Conservation (phyloP, 2,329 filamentous ascomycete genomes). For the Nemania sp. region DNA sequence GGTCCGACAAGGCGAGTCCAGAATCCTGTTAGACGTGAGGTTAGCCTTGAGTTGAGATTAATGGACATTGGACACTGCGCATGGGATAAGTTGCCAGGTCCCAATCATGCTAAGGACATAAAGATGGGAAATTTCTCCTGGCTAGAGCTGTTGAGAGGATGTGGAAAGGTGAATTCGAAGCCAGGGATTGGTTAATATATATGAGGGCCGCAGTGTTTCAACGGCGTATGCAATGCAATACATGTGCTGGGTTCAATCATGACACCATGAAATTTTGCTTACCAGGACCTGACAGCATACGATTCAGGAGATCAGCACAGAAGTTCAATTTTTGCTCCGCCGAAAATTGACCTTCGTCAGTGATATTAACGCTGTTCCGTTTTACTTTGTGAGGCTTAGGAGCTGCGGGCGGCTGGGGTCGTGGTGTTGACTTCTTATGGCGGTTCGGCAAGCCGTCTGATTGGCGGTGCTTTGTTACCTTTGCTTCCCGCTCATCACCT, state of each 20-base stretch:
- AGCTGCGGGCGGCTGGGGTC: constrained; percentile 39
- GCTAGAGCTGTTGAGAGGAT: background rate
- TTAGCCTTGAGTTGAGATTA: constrained; percentile 1
- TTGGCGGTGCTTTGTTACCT: constrained; percentile 46
- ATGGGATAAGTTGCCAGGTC: background rate
- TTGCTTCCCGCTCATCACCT: constrained; percentile 46
- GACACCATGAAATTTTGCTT: constrained; percentile 32
- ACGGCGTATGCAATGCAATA: too few species aligned
- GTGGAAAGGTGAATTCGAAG: background rate
- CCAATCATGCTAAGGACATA: too few species aligned
- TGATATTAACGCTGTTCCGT: constrained; percentile 35
- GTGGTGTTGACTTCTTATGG: constrained; percentile 37
- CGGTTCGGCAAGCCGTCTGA: constrained; percentile 41
- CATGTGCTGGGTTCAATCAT: too few species aligned
- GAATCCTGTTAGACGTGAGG: constrained; percentile 52
- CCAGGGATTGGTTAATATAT: too few species aligned
- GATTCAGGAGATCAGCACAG: constrained; percentile 60
- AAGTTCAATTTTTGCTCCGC: constrained; percentile 58
- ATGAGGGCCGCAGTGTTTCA: too few species aligned
- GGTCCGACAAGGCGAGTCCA: constrained; percentile 69
- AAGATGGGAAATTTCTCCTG: background rate
- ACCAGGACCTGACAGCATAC: constrained; percentile 68
- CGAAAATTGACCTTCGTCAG: constrained; percentile 41
- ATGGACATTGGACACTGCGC: background rate
- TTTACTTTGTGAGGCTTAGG: constrained; percentile 40